Percentiles rank a stretch among this genome's conserved stretches.
phyloP scores from a whole-genome alignment of 768 basidiomycete genomes.

The Boletus sp. region DNA sequence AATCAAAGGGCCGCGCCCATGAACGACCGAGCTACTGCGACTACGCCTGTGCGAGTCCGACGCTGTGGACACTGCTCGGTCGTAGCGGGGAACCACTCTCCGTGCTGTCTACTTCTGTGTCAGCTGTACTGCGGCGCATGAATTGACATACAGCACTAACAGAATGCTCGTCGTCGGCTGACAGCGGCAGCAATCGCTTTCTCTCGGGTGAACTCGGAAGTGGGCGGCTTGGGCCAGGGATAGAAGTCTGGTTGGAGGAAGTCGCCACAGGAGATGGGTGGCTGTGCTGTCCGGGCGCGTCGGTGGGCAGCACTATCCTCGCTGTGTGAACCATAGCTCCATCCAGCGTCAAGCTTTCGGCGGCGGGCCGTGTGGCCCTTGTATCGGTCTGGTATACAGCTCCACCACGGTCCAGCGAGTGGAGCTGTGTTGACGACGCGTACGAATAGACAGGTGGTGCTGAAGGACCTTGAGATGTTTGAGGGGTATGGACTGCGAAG shows the following conservation, averaged over 20 bases:
- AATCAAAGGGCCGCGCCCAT: slow-evolving; percentile 20
- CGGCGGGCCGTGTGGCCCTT: neutral
- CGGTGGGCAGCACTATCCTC: neutral
- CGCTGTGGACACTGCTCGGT: slow-evolving; percentile 2
- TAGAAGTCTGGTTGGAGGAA: slow-evolving; percentile 5
- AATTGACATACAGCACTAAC: slow-evolving; percentile 12
- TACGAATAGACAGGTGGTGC: neutral
- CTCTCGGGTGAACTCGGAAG: slow-evolving; percentile 20
- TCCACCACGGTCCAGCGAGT: neutral
- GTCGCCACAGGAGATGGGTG: slow-evolving; percentile 18
- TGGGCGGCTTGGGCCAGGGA: slow-evolving; percentile 10
- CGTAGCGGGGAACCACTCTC: slow-evolving; percentile 18
- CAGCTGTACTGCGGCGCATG: slow-evolving; percentile 13
- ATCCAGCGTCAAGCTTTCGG: neutral
- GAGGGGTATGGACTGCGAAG: neutral
- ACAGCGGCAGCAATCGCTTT: slow-evolving; percentile 10
- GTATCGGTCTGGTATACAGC: neutral
- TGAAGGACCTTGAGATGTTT: neutral
- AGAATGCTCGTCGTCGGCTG: slow-evolving; percentile 8
- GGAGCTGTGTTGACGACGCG: neutral
- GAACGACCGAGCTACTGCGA: neutral
- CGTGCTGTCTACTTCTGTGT: slow-evolving; percentile 18
- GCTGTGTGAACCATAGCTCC: slow-evolving; percentile 9
- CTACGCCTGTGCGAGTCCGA: slow-evolving; percentile 2
- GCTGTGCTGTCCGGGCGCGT: slow-evolving; percentile 15